Conservation (phyloP, 2,329 filamentous ascomycete genomes). For the Truncatella angustata region DNA sequence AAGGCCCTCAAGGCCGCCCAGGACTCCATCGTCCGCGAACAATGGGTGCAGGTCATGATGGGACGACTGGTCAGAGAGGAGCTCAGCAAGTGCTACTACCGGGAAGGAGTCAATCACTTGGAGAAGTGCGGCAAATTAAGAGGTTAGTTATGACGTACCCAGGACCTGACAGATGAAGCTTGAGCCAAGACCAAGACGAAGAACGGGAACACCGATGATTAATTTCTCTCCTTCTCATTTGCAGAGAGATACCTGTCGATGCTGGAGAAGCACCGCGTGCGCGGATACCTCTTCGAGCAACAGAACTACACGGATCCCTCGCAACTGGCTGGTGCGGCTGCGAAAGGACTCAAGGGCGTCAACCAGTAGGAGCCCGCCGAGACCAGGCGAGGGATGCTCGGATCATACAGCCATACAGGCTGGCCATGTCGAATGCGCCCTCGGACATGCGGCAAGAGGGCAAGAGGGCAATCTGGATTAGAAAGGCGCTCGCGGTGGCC, state of each 20-base stretch:
- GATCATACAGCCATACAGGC: neutral
- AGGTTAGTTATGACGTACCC: constrained; percentile 56
- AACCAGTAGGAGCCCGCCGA: neutral
- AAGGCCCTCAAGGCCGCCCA: constrained; percentile 78
- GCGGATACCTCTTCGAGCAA: constrained; percentile 77
- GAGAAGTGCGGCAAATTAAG: constrained; percentile 81
- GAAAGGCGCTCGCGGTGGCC: neutral
- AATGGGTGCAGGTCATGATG: constrained; percentile 92
- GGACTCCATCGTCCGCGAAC: constrained; percentile 78
- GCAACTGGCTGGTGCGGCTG: constrained; percentile 10
- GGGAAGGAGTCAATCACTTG: constrained; percentile 82
- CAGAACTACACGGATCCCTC: constrained; percentile 63
- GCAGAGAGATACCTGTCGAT: constrained; percentile 68
- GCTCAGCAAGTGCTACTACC: constrained; percentile 81
- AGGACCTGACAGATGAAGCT: too few species aligned
- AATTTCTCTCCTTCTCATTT: too few species aligned
- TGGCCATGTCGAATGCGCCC: too few species aligned
- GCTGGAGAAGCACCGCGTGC: constrained; percentile 72
- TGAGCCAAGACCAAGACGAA: too few species aligned
- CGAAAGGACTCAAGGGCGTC: constrained; percentile 1
- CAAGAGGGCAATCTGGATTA: too few species aligned
- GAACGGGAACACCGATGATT: too few species aligned
- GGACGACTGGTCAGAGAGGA: constrained; percentile 77
- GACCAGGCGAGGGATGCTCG: neutral
- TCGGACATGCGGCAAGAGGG: too few species aligned